Percentiles rank a stretch among this genome's conserved stretches.
These are phyloP conservation scores for Wickerhamiella galacta DNA, from an alignment of 805 yeast genomes.

Conservation along the genomic window DNA sequence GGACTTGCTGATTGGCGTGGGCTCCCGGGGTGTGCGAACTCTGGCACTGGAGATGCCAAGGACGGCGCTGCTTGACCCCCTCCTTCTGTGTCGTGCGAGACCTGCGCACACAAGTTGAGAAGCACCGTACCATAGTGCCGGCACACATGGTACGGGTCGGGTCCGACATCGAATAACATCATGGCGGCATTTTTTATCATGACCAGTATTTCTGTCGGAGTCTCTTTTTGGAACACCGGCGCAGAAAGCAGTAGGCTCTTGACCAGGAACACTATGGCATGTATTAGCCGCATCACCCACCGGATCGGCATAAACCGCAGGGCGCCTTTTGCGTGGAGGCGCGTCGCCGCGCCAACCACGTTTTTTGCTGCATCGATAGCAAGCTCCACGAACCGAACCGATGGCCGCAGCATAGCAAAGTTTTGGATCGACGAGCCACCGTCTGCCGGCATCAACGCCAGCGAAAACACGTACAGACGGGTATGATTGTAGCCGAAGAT, in stretches of 20 bases:
- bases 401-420: constrained; percentile 12
- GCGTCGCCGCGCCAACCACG: constrained; percentile 48
- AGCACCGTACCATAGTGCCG: constrained; percentile 21
- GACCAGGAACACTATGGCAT: constrained; percentile 79
- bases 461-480: constrained; percentile 64
- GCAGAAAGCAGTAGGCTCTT: constrained; percentile 41
- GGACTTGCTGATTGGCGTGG: no score
- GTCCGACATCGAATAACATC: constrained; percentile 1
- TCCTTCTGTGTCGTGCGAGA: neutral
- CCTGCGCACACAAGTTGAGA: constrained; percentile 40
- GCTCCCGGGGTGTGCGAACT: no score
- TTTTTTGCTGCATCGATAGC: constrained; percentile 79
- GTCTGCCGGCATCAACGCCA: constrained; percentile 47
- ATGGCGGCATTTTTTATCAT: neutral
- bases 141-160: constrained; percentile 2
- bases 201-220: constrained; percentile 1
- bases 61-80: no score
- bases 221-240: constrained; percentile 1
- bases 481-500: constrained; percentile 75
- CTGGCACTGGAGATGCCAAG: no score
- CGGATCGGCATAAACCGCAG: constrained; percentile 76
- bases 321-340: constrained; percentile 45
- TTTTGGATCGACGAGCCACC: constrained; percentile 14
- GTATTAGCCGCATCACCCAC: constrained; percentile 73
- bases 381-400: constrained; percentile 49